Percentiles rank a stretch among this genome's conserved stretches.
Conservation (phyloP, 2,329 filamentous ascomycete species). For the Aureobasidium namibiae region DNA sequence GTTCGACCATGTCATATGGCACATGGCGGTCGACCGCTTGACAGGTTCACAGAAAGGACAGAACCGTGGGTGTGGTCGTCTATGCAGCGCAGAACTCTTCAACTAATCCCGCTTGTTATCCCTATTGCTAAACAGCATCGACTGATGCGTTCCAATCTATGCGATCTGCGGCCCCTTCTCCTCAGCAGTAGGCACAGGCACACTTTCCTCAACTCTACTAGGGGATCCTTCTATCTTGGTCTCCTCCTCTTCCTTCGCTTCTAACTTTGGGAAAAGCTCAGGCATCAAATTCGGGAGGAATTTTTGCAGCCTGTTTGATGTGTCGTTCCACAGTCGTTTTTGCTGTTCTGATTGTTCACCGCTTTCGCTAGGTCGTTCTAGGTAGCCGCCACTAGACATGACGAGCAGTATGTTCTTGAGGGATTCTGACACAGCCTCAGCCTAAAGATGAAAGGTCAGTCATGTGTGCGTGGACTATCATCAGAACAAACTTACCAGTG, state of each 20-base stretch:
- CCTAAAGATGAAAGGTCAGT: constrained; percentile 42
- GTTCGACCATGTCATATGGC: too few species aligned
- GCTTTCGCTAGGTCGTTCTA: constrained; percentile 56
- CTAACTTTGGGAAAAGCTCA: constrained; percentile 49
- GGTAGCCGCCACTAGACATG: constrained; percentile 81
- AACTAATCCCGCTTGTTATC: neutral
- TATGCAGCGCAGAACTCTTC: neutral
- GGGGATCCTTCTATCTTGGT: neutral
- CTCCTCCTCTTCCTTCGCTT: constrained; percentile 17
- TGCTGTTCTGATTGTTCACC: constrained; percentile 35
- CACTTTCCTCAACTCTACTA: neutral
- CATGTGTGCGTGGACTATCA: neutral
- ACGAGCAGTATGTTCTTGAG: constrained; percentile 94
- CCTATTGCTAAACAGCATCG: neutral
- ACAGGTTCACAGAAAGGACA: too few species aligned
- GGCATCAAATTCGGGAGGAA: constrained; percentile 52
- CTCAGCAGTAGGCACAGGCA: neutral
- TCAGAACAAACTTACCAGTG: constrained; percentile 11
- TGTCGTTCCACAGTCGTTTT: constrained; percentile 53
- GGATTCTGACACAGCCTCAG: constrained; percentile 91
- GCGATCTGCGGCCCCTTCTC: neutral
- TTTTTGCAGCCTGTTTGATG: constrained; percentile 50
- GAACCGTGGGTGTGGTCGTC: neutral
- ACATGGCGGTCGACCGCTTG: too few species aligned
- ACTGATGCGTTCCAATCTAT: neutral